phyloP scores from a whole-genome alignment of 768 basidiomycete species.

The Galerina marginata region DNA sequence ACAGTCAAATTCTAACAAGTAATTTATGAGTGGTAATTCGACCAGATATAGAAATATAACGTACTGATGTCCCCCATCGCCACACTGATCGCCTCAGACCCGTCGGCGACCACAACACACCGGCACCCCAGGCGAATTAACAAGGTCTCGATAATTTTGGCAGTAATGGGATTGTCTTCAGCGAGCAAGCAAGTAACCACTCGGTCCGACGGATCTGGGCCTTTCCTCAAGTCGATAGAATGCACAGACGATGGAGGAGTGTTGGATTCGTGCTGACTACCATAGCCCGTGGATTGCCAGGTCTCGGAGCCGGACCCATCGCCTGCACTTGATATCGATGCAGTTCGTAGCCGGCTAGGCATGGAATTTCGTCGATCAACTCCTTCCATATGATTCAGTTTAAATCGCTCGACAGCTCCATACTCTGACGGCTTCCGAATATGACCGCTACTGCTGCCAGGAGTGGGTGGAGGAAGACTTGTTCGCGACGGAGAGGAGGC shows the following conservation, averaged over 20 bases:
- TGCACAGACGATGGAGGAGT: constrained; percentile 88
- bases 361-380: constrained; percentile 81
- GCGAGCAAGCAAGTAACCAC: constrained; percentile 94
- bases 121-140: constrained; percentile 94
- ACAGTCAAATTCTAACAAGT: constrained; percentile 82
- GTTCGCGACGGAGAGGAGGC: constrained; percentile 88
- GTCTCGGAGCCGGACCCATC: constrained; percentile 81
- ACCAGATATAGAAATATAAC: constrained; percentile 36
- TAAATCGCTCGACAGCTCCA: constrained; percentile 88
- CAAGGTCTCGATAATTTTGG: constrained; percentile 95
- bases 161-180: constrained; percentile 97
- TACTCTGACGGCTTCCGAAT: constrained; percentile 88
- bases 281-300: constrained; percentile 67
- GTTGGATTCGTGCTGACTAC: constrained; percentile 59
- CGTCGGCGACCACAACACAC: constrained; percentile 94
- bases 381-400: constrained; percentile 78
- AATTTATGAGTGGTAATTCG: constrained; percentile 24
- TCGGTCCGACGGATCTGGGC: constrained; percentile 80
- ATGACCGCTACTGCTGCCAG: constrained; percentile 66
- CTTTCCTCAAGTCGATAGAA: constrained; percentile 80
- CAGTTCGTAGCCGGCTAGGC: constrained; percentile 87
- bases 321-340: constrained; percentile 82
- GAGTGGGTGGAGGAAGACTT: constrained; percentile 73
- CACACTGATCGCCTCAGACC: constrained; percentile 95
- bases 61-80: constrained; percentile 97